Conservation (phyloP, 768 basidiomycete species). For the Tricholoma hemisulphureum region DNA sequence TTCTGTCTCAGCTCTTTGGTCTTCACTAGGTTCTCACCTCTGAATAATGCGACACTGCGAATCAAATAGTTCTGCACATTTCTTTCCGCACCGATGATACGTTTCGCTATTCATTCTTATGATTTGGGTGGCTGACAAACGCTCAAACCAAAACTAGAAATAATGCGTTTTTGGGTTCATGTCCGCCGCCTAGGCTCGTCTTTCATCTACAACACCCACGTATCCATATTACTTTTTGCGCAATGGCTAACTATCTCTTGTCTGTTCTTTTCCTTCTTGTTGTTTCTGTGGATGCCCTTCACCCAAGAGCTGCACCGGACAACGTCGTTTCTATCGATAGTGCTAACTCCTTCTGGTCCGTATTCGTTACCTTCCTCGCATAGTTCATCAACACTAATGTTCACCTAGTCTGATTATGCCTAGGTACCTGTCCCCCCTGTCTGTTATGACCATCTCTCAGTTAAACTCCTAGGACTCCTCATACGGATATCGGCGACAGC, state of each 20-base stretch:
- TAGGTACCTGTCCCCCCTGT: constrained; percentile 26
- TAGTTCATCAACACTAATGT: background rate
- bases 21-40: background rate
- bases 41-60: too few relatives aligned
- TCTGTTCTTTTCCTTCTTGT: background rate
- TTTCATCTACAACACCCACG: background rate
- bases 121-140: background rate
- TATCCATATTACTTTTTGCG: background rate
- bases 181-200: background rate
- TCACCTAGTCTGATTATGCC: constrained; percentile 46
- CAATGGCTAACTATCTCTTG: background rate
- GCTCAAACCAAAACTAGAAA: background rate
- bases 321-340: constrained; percentile 53
- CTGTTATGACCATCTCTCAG: background rate
- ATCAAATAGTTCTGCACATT: too few relatives aligned
- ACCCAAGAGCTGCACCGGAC: constrained; percentile 35
- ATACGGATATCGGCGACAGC: constrained; percentile 55
- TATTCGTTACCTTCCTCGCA: background rate
- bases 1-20: background rate
- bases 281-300: background rate
- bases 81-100: too few relatives aligned
- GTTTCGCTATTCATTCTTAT: too few relatives aligned
- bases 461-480: constrained; percentile 32
- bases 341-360: constrained; percentile 45
- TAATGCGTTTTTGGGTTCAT: background rate